Evolutionary conservation across 2,329 filamentous ascomycete genomes (phyloP).

Genomic region (Trichoderma oligosporum): DNA sequence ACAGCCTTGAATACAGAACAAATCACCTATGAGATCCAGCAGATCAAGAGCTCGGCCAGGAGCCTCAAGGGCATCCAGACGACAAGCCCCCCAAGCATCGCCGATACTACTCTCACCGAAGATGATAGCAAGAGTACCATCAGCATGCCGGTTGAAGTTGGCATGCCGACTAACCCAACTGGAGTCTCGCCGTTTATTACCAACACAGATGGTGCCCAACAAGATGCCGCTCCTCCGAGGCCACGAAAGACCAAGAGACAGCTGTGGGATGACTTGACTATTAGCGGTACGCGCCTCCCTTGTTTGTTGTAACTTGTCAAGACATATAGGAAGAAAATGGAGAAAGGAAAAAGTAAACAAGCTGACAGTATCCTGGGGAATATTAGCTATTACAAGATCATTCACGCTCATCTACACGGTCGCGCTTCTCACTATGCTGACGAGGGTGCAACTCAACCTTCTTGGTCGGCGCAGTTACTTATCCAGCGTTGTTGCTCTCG

Average conservation of each 20-base stretch:
- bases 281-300: conserved; percentile 66
- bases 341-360: neutral
- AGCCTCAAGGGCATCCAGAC: conserved; percentile 51
- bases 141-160: conserved; percentile 77
- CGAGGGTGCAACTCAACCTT: conserved; percentile 92
- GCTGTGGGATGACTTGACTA: conserved; percentile 96
- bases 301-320: neutral
- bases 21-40: conserved; percentile 88
- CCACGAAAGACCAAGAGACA: conserved; percentile 77
- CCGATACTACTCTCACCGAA: conserved; percentile 71
- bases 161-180: conserved; percentile 76
- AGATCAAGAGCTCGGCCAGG: conserved; percentile 73
- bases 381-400: conserved; percentile 78
- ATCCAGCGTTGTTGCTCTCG: conserved; percentile 88
- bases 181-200: conserved; percentile 48
- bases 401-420: conserved; percentile 92
- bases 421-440: conserved; percentile 83
- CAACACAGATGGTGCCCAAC: conserved; percentile 33
- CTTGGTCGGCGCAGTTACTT: conserved; percentile 93
- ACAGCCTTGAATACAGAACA: conserved; percentile 85
- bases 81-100: conserved; percentile 56
- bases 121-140: conserved; percentile 76
- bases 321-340: neutral
- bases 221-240: conserved; percentile 44
- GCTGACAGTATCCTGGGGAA: neutral